A percentile compares a stretch with the other conserved stretches of the same genome.
phyloP scores from a whole-genome alignment of 1,284 basidiomycete species.

The Cystobasidium sp. region DNA sequence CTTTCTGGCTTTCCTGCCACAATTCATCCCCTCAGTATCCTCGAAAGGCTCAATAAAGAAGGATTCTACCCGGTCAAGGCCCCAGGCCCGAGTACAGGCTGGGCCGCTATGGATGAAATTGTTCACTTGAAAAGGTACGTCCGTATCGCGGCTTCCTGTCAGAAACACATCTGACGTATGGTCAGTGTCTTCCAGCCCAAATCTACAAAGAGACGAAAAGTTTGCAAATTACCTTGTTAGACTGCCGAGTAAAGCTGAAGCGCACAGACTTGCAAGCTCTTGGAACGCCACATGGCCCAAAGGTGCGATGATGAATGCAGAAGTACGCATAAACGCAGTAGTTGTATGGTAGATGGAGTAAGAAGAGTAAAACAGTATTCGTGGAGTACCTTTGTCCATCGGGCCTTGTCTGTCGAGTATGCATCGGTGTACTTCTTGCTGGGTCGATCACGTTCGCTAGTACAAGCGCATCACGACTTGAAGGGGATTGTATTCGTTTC shows the following conservation, averaged over 20 bases:
- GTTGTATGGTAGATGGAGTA: slow-evolving; percentile 32
- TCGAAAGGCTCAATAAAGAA: slow-evolving; percentile 23
- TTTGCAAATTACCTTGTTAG: slow-evolving; percentile 33
- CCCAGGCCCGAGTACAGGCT: background rate
- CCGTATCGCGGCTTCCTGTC: too few species aligned
- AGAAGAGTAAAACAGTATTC: too few species aligned
- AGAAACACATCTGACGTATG: too few species aligned
- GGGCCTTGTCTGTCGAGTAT: background rate
- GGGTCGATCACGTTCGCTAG: background rate
- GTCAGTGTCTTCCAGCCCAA: too few species aligned
- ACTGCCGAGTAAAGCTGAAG: slow-evolving; percentile 41
- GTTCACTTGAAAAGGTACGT: slow-evolving; percentile 19
- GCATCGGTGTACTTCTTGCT: background rate
- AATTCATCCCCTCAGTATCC: slow-evolving; percentile 13
- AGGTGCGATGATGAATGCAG: slow-evolving; percentile 31
- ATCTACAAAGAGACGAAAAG: slow-evolving; percentile 1
- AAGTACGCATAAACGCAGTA: slow-evolving; percentile 26
- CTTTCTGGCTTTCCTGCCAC: slow-evolving; percentile 29
- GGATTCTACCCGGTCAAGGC: slow-evolving; percentile 30
- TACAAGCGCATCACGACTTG: too few species aligned
- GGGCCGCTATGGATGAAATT: slow-evolving; percentile 22
- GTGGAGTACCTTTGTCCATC: too few species aligned
- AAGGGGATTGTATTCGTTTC: too few species aligned
- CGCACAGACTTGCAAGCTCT: slow-evolving; percentile 22
- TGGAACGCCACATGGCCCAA: slow-evolving; percentile 40